A percentile compares a stretch with the other conserved stretches of the same genome.
Conservation (phyloP, 257 asterid species). For the Verbascum thapsus region DNA sequence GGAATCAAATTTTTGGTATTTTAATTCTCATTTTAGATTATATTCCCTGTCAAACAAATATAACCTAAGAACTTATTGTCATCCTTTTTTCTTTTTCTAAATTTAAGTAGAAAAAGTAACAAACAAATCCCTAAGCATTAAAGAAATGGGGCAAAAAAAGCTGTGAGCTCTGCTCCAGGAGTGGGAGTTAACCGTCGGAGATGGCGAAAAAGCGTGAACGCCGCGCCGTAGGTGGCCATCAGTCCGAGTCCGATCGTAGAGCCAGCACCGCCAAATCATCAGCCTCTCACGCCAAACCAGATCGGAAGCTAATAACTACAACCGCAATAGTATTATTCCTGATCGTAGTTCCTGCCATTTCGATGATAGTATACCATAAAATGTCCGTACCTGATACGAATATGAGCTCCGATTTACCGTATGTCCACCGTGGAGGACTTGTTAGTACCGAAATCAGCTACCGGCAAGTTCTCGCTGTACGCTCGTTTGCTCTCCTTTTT, state of each 20-base stretch:
- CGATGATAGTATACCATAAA: conserved; percentile 41
- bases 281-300: conserved; percentile 29
- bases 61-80: no score
- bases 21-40: no score
- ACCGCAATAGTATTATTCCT: conserved; percentile 36
- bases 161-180: conserved; percentile 2
- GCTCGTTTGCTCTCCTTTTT: conserved; percentile 18
- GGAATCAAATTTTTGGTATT: no score
- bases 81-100: no score
- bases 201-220: conserved; percentile 73
- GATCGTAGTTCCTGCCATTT: conserved; percentile 55
- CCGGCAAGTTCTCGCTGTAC: conserved; percentile 68
- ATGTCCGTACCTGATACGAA: conserved; percentile 34
- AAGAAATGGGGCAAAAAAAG: neutral
- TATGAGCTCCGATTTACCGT: conserved; percentile 31
- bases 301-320: conserved; percentile 32
- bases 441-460: conserved; percentile 55
- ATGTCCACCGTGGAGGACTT: conserved; percentile 54
- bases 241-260: conserved; percentile 27
- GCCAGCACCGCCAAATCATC: conserved; percentile 30
- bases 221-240: conserved; percentile 36
- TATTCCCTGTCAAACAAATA: no score
- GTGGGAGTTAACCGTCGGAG: conserved; percentile 26
- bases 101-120: no score
- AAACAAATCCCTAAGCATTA: no score